Evolutionary conservation across 148 eudicot species (phyloP).

Genomic region (Polygonum maritimum): DNA sequence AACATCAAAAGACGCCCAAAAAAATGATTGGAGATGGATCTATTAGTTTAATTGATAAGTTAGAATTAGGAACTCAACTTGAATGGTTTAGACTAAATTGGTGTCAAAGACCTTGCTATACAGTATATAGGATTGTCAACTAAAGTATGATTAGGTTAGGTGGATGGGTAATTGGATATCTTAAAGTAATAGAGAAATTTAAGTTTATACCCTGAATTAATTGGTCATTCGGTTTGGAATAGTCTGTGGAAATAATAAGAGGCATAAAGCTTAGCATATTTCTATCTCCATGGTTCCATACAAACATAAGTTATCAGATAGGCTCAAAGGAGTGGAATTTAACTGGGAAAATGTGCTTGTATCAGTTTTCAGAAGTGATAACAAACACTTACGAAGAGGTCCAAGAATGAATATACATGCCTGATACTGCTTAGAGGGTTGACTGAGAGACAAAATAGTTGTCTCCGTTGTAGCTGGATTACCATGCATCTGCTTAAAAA

Average conservation of each 20-base stretch:
- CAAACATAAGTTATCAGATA: not conserved
- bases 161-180: no score
- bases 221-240: slow-evolving; percentile 35
- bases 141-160: no score
- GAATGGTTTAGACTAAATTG: no score
- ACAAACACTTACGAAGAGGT: slow-evolving; percentile 28
- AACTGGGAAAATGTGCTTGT: no score
- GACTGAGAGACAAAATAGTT: slow-evolving; percentile 71
- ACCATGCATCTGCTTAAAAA: slow-evolving; percentile 56
- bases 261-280: not conserved
- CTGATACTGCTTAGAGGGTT: slow-evolving; percentile 73
- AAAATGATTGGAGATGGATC: no score
- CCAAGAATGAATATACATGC: slow-evolving; percentile 84
- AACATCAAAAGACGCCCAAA: no score
- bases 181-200: no score
- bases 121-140: no score
- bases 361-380: not conserved
- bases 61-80: no score
- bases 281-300: not conserved
- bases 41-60: no score
- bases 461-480: slow-evolving; percentile 92
- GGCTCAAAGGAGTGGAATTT: not conserved
- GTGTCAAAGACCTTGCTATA: no score
- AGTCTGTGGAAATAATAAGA: slow-evolving; percentile 35
- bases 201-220: no score